Evolutionary conservation across 257 asterid genomes (phyloP).

Genomic region (Solanum lycopersicoides): DNA sequence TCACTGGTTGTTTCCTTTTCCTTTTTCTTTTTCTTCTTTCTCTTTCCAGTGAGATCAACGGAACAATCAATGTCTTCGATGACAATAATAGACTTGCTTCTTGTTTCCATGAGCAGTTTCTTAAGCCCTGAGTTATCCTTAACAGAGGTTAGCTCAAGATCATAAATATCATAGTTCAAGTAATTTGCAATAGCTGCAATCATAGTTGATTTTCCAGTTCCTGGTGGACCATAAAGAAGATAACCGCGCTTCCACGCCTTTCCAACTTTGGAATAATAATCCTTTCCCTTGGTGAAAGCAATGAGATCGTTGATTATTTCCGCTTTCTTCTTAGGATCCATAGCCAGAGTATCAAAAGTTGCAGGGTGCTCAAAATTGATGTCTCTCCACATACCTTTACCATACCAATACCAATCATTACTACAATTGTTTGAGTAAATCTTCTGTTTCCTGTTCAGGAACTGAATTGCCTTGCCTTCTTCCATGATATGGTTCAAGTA

Average conservation of each 20-base stretch:
- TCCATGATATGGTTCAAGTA: not conserved
- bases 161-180: not conserved
- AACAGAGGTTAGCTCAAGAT: not conserved
- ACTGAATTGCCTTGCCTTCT: not conserved
- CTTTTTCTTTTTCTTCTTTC: not conserved
- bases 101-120: not conserved
- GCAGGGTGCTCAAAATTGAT: not conserved
- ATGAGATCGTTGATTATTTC: not conserved
- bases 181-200: not conserved
- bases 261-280: not conserved
- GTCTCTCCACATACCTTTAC: not conserved
- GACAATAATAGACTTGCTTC: not conserved
- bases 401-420: not conserved
- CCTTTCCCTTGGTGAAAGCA: not conserved
- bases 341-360: not conserved
- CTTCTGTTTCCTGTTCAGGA: not conserved
- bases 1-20: not conserved
- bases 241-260: not conserved
- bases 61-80: not conserved
- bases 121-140: not conserved
- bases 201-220: not conserved
- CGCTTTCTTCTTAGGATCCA: not conserved
- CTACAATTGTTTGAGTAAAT: not conserved
- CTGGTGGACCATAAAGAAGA: slow-evolving; percentile 1
- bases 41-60: not conserved